Evolutionary conservation across 164 flowering plant species (phyloP), one percentile per base, ranked within the genome.

Genomic region (Malania oleifera): DNA sequence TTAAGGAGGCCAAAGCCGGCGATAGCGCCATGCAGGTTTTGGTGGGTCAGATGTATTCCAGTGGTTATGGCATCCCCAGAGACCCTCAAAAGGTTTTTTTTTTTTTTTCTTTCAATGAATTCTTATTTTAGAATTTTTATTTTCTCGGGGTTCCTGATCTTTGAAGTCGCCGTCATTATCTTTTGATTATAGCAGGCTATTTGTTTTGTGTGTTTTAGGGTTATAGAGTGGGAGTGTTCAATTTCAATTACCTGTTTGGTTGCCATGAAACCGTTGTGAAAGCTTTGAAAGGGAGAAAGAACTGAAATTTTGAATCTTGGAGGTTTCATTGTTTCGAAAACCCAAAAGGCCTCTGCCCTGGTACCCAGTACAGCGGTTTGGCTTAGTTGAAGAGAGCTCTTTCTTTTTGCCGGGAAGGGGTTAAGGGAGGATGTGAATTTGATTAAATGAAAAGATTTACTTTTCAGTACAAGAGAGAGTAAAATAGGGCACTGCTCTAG

Each of bases 1-100:
- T 90, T 22, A 83, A 74, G 67, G 96, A 90, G 72, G 99, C 99
- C n/a, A 83, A 76, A 58, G 76, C 80, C 2, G 99, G 99, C 1
- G 96, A 93, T 52, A 44, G 11, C 7, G 43, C 69, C 31, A 93
- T 88, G 99, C 95, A 90, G 75, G 79, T 90, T 15, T 70, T 93
- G 63, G 95, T 90, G 27, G 93, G 91, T 28, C 97, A 90, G 80
- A 90, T 93, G 97, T 93, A 90, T 68, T 24, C 9, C 35, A 31
- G 35, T 31, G 35, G 9, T 4, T 31, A 31, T 31, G 35, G 35
- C 9, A 31, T 31, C 35, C 9, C 9, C 24, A 81, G 57, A 72
- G 84, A 93, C 66, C 64, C 65, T 5, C 74, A 76, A 38, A 87
- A 78, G 96, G 99, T 91, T 4, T 18, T 19, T 19, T 38, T 19